Percentiles rank a stretch among this genome's conserved stretches.
Evolutionary conservation across 2,329 filamentous ascomycete species (phyloP).

Genomic region (Chaetomiaceae sp.): DNA sequence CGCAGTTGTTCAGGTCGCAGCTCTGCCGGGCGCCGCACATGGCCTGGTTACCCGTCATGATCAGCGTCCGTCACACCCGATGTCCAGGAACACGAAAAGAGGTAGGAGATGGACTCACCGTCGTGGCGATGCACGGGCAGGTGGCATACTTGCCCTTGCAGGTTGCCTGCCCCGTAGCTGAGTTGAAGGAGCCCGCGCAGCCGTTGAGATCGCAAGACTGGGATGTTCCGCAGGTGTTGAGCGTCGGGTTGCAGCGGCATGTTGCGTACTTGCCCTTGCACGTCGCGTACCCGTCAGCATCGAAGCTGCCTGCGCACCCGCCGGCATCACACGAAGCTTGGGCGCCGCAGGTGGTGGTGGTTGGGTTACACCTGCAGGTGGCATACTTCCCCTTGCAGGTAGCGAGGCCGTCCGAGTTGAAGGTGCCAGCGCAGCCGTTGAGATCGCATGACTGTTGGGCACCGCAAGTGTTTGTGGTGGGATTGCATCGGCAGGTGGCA

Average conservation of each 20-base stretch:
- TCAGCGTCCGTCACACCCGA: neutral
- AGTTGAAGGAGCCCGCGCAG: slow-evolving; percentile 1
- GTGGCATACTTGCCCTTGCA: neutral
- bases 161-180: neutral
- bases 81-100: neutral
- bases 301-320: neutral
- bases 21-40: slow-evolving; percentile 4
- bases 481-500: neutral
- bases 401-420: neutral
- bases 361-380: neutral
- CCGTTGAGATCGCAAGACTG: slow-evolving; percentile 1
- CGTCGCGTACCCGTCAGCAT: neutral
- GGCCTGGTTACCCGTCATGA: too few relatives aligned
- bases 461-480: too few relatives aligned
- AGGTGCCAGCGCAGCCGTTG: slow-evolving; percentile 1
- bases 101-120: neutral
- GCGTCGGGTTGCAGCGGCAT: slow-evolving; percentile 1
- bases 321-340: neutral
- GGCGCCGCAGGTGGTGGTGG: neutral
- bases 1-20: slow-evolving; percentile 9
- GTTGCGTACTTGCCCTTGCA: neutral
- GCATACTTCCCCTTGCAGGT: neutral
- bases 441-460: neutral
- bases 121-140: neutral
- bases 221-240: neutral